A percentile compares a stretch with the other conserved stretches of the same genome.
phyloP scores from a whole-genome alignment of 2,329 filamentous ascomycete species.

The Claviceps paspali region DNA sequence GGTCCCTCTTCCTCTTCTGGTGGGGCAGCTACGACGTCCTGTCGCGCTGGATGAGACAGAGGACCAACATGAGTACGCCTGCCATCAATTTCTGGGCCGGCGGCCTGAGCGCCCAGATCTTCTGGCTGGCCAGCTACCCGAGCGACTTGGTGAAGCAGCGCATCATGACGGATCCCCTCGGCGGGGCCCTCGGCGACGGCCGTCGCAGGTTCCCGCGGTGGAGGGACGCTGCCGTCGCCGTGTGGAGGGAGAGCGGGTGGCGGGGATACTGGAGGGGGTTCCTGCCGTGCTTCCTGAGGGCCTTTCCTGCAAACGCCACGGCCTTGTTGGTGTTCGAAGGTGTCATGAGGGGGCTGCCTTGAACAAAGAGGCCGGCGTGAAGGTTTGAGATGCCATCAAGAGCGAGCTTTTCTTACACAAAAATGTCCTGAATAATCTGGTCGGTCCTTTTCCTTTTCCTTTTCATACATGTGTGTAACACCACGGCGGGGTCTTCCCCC shows the following conservation, averaged over 20 bases:
- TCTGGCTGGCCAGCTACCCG: conserved; percentile 87
- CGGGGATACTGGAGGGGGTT: conserved; percentile 89
- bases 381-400: too few species aligned
- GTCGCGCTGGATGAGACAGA: conserved; percentile 47
- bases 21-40: conserved; percentile 92
- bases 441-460: too few species aligned
- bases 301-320: conserved; percentile 92
- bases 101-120: conserved; percentile 80
- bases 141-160: conserved; percentile 90
- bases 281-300: conserved; percentile 79
- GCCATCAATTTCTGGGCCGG: conserved; percentile 96
- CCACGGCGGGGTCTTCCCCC: too few species aligned
- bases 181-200: conserved; percentile 51
- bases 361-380: too few species aligned
- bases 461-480: too few species aligned
- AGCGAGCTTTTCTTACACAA: too few species aligned
- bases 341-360: conserved; percentile 56
- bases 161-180: conserved; percentile 90
- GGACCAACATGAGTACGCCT: conserved; percentile 58
- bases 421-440: too few species aligned
- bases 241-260: conserved; percentile 62
- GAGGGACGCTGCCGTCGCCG: conserved; percentile 62
- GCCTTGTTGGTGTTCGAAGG: conserved; percentile 87
- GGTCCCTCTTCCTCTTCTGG: conserved; percentile 94
- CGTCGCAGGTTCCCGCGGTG: conserved; percentile 55